Conservation (phyloP, 306 rosid species). For the Lathyrus oleraceus region DNA sequence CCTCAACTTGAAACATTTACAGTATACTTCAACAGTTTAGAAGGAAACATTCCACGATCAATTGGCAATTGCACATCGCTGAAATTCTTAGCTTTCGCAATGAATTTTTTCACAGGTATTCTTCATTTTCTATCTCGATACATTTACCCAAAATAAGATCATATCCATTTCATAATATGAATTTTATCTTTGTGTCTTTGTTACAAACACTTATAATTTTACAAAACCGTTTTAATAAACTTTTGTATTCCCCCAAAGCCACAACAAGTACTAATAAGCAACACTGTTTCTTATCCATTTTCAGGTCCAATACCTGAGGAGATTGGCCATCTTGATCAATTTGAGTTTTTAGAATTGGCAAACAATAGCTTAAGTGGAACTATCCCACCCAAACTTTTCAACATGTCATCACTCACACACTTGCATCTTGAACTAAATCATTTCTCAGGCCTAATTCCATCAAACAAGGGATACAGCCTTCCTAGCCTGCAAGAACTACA, state of each 20-base stretch:
- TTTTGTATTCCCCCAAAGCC: too few relatives aligned
- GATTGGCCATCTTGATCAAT: background rate
- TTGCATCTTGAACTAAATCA: background rate
- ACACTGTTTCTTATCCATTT: background rate
- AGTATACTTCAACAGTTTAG: background rate
- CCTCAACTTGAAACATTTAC: background rate
- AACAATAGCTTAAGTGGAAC: background rate
- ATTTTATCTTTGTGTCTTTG: too few relatives aligned
- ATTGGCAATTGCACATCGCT: background rate
- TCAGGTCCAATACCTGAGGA: background rate
- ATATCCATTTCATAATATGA: too few relatives aligned
- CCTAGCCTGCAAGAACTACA: background rate
- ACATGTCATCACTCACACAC: background rate
- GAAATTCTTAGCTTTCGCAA: background rate
- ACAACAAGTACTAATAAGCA: too few relatives aligned
- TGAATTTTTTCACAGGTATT: background rate
- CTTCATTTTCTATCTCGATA: background rate
- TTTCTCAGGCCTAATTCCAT: background rate
- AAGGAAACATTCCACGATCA: background rate
- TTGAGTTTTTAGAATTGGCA: fast-evolving
- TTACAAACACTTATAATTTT: too few relatives aligned
- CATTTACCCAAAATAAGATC: too few relatives aligned
- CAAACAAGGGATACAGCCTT: background rate
- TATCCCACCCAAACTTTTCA: background rate
- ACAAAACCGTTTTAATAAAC: too few relatives aligned